These are phyloP conservation scores for Neophaeococcomyces aloes DNA, from an alignment of 2,329 filamentous ascomycete species.

Conservation along the genomic window DNA sequence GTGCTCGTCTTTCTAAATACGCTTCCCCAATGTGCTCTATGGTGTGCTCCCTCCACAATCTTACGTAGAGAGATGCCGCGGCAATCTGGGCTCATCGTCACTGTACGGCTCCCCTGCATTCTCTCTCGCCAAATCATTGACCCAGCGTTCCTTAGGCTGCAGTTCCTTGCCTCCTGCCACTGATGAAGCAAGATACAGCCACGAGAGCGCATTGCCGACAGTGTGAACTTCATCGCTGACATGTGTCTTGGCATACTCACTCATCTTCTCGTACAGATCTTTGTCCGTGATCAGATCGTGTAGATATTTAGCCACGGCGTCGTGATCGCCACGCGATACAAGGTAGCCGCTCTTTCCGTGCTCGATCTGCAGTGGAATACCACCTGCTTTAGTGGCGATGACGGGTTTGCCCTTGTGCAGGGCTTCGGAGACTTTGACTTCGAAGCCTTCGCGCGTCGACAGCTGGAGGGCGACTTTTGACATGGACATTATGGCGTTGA, in stretches of 20 bases:
- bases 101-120: conserved; percentile 51
- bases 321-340: conserved; percentile 59
- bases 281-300: conserved; percentile 56
- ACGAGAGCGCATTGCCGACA: conserved; percentile 64
- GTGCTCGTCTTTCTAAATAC: too few relatives aligned
- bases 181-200: conserved; percentile 66
- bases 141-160: conserved; percentile 53
- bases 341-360: conserved; percentile 62
- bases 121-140: conserved; percentile 63
- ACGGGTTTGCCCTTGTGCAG: conserved; percentile 69
- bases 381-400: conserved; percentile 65
- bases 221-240: conserved; percentile 76
- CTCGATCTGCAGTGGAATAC: conserved; percentile 68
- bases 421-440: conserved; percentile 77
- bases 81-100: conserved; percentile 51
- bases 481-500: conserved; percentile 64
- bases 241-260: conserved; percentile 49
- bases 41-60: conserved; percentile 34
- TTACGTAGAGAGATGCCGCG: conserved; percentile 27
- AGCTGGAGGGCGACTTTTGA: conserved; percentile 66
- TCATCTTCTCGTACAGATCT: conserved; percentile 57
- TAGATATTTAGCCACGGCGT: conserved; percentile 58
- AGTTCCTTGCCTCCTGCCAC: conserved; percentile 49
- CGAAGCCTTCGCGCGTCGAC: conserved; percentile 72
- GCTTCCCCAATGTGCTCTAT: too few relatives aligned